Percentiles rank a stretch among this genome's conserved stretches.
phyloP scores from a whole-genome alignment of 1,139 yeast genomes.

The Ashbya aceris region DNA sequence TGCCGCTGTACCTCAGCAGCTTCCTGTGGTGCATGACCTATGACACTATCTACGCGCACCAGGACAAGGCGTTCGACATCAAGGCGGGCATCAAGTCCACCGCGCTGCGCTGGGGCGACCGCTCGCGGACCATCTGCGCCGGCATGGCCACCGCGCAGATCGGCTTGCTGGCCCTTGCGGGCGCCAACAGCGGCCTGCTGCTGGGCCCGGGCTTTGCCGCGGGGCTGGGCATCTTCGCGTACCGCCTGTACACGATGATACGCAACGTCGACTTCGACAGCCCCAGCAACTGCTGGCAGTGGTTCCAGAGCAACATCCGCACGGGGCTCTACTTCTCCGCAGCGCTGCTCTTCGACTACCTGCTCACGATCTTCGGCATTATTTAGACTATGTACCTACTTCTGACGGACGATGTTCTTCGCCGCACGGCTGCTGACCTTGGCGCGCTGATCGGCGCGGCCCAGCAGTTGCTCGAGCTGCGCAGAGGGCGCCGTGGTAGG shows the following conservation, averaged over 20 bases:
- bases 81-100: constrained; percentile 90
- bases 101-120: constrained; percentile 85
- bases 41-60: constrained; percentile 96
- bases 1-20: constrained; percentile 67
- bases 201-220: constrained; percentile 70
- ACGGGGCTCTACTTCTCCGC: constrained; percentile 74
- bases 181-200: constrained; percentile 61
- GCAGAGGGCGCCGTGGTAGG: too few species aligned
- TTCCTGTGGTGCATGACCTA: constrained; percentile 92
- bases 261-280: constrained; percentile 63
- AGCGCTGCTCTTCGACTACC: constrained; percentile 71
- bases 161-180: constrained; percentile 56
- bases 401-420: constrained; percentile 7
- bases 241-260: constrained; percentile 59
- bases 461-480: constrained; percentile 21
- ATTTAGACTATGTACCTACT: constrained; percentile 10
- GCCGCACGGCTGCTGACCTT: constrained; percentile 49
- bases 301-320: constrained; percentile 65
- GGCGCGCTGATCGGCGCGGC: constrained; percentile 66
- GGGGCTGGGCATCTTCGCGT: constrained; percentile 59
- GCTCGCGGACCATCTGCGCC: constrained; percentile 59
- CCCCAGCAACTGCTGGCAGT: constrained; percentile 75
- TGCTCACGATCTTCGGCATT: constrained; percentile 33
- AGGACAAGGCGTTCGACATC: constrained; percentile 81
- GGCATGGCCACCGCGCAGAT: constrained; percentile 61